Conservation (phyloP, 495 filamentous ascomycete species). For the Hypoxylon subgilvum region DNA sequence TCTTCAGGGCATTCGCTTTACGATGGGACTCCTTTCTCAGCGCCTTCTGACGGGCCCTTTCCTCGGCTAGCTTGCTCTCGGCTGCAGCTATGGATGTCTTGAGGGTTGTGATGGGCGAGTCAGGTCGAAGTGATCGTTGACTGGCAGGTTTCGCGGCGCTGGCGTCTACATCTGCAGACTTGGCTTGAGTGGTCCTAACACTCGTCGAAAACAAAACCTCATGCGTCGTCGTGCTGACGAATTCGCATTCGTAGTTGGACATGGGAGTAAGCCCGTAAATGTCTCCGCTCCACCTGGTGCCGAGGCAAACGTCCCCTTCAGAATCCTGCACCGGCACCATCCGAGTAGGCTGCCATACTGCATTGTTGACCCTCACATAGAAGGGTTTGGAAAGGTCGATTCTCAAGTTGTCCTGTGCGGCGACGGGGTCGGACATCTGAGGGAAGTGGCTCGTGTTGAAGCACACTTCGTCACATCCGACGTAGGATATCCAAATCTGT, state of each 20-base stretch:
- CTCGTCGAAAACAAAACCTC: slow-evolving; percentile 76
- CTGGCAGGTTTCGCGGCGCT: slow-evolving; percentile 50
- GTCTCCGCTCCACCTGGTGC: slow-evolving; percentile 73
- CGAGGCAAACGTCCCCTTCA: slow-evolving; percentile 53
- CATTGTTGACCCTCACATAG: slow-evolving; percentile 86
- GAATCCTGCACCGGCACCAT: slow-evolving; percentile 66
- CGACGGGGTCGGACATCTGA: slow-evolving; percentile 42
- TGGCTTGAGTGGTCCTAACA: slow-evolving; percentile 77
- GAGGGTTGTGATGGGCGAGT: slow-evolving; percentile 88
- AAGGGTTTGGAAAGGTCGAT: slow-evolving; percentile 76
- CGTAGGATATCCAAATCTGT: slow-evolving; percentile 85
- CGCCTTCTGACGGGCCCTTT: slow-evolving; percentile 74
- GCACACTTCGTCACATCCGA: slow-evolving; percentile 79
- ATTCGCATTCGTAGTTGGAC: slow-evolving; percentile 85
- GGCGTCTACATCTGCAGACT: slow-evolving; percentile 64
- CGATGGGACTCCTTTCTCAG: slow-evolving; percentile 80
- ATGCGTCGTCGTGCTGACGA: slow-evolving; percentile 75
- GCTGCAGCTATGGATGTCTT: slow-evolving; percentile 84
- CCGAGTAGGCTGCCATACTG: slow-evolving; percentile 82
- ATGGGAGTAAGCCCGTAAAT: slow-evolving; percentile 86
- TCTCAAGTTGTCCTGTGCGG: slow-evolving; percentile 49
- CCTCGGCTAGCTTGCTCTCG: slow-evolving; percentile 77
- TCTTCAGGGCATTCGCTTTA: slow-evolving; percentile 69
- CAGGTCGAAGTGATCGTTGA: slow-evolving; percentile 70
- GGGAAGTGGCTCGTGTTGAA: slow-evolving; percentile 78